Percentiles rank a stretch among this genome's conserved stretches.
Conservation (phyloP, 2,329 filamentous ascomycete genomes). For the Niveomyces coronatus region DNA sequence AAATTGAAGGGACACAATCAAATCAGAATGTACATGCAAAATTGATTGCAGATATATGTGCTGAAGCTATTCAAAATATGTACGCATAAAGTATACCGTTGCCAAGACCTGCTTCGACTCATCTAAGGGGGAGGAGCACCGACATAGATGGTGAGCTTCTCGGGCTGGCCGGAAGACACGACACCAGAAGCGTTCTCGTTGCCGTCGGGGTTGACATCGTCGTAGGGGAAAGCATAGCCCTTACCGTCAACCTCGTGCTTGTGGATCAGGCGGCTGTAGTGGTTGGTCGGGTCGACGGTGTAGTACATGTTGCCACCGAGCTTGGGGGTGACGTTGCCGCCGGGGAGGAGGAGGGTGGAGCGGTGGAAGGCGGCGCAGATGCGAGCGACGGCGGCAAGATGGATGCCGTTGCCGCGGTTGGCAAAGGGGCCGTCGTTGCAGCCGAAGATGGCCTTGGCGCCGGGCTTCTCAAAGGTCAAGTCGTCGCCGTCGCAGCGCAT, state of each 20-base stretch:
- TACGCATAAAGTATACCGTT: background rate
- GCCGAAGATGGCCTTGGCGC: constrained; percentile 36
- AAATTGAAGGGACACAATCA: no score
- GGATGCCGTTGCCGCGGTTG: constrained; percentile 25
- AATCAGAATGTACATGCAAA: no score
- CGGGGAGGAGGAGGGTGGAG: constrained; percentile 33
- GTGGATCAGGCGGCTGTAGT: constrained; percentile 53
- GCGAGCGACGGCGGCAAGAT: constrained; percentile 33
- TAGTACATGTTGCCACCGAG: constrained; percentile 33
- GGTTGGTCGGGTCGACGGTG: constrained; percentile 32
- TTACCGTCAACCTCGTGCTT: constrained; percentile 45
- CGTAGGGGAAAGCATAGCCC: constrained; percentile 59
- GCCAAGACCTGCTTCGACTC: no score
- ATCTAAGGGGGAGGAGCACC: constrained; percentile 12
- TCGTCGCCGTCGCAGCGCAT: constrained; percentile 33
- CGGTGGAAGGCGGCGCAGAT: constrained; percentile 42
- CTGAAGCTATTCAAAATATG: constrained; percentile 1
- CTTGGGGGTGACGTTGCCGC: constrained; percentile 36
- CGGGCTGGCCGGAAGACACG: constrained; percentile 17
- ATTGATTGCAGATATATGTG: no score
- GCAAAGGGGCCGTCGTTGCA: constrained; percentile 39
- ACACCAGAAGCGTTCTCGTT: constrained; percentile 38
- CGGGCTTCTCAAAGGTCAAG: constrained; percentile 32
- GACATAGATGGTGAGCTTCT: constrained; percentile 20
- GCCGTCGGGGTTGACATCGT: constrained; percentile 52